Evolutionary conservation across 2,329 filamentous ascomycete species (phyloP), one percentile per base, ranked within the genome.

Genomic region (Bipolaris victoriae): DNA sequence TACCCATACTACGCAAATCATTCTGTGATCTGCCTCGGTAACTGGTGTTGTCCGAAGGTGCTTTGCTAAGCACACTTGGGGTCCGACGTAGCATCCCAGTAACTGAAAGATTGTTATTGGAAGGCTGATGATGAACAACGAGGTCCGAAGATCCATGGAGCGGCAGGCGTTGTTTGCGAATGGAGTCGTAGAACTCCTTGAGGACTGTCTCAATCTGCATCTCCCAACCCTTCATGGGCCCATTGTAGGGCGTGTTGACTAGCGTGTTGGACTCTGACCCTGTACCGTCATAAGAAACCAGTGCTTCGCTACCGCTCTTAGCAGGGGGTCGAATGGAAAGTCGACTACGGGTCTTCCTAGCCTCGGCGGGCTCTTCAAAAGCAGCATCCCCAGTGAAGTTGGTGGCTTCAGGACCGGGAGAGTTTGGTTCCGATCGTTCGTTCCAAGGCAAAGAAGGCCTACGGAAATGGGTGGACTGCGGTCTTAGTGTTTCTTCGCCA

Each of bases 31-130:
- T 84, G n/a, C 90, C 91, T 50, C 92, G 87, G 56, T 89, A 90
- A 54, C 84, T 83, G 57, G 86, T 85, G 52, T 86, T 87, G 66
- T 98, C 95, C 0, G 95, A 98, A 0, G 92, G 92, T 29, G 92
- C 88, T 77, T 96, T 97, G 82, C 93, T 97, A 58, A 98, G 83
- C 5, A 95, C 91, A 71, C 93, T 97, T 0, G 94, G 94, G 40
- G 87, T 92, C 44, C 95, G 88, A 72, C 92, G 92, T 43, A 98
- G 82, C 79, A 91, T 87, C 55, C 84, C 84, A 29, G 78, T 78
- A 11, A 93, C 89, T 2, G 92, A 88, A 26, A 97, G 82, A 48
- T 84, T 86, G 70, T 83, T 87, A 15, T 78, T 79, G 4, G 80
- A 74, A 46, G 75, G 67, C 49, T 85, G 83, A 2, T 83, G 81